Base-by-base conservation (phyloP, 2,329 filamentous ascomycete genomes). In the Fusarium sp. region DNA sequence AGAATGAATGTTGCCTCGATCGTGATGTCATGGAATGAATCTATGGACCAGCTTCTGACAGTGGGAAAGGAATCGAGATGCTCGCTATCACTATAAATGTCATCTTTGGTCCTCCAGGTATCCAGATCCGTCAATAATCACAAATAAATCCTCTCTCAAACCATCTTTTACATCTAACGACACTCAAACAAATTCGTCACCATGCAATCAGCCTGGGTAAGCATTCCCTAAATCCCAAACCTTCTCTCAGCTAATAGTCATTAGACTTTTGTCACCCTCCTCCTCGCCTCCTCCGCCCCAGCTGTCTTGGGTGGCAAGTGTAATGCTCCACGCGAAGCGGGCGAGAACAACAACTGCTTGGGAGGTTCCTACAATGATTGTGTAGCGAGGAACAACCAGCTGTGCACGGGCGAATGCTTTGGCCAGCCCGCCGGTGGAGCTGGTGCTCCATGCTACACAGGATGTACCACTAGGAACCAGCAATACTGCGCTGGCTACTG, bases 61-160 rank as follows among this genome's bases (percentile, higher is more conserved):
- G 8, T 23, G 28, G 21, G 4, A 5, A 21, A 4, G 12, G 0
- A 25, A 37, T 16, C 1, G 19, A 15, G 12, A 28, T 30, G 2
- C 13, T 18, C 1, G 0, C 16, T 0, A 16, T 11, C 3, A n/a
- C 5, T 16, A 40, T 60, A 60, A 60, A 52, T 32, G 3, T 13
- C 1, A 2, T 8, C 12, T 4, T 49, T 10, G 15, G 6, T 23
- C 11, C 0, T 13, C 5, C 0, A 5, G 21, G 6, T 8, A 1
- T 4, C 9, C 5, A 11, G 4, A 28, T 28, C 8, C 28, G 2
- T 28, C 28, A 28, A 28, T 28, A 28, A 28, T 9, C 28, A 28
- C 8, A 28, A 28, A 28, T 9, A 28, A 28, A 28, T 28, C 28
- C 9, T 28, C 28, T 28, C 28, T 28, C 13, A 5, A 6, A 28